phyloP scores from a whole-genome alignment of 192 early-diverging fungal species.

The Mortierella claussenii region DNA sequence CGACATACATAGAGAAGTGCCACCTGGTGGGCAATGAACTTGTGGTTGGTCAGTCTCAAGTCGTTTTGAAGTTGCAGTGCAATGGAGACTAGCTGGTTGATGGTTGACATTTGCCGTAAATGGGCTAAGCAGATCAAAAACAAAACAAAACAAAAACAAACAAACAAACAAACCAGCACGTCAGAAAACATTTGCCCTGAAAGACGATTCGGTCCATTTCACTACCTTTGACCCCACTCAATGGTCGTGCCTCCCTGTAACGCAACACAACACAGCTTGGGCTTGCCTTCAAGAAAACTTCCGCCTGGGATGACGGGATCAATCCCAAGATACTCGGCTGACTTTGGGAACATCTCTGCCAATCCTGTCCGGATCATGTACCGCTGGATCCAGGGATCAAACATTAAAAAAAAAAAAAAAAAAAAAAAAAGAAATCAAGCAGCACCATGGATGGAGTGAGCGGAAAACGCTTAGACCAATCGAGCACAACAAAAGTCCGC shows the following conservation, averaged over 20 bases:
- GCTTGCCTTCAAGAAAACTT: constrained; percentile 42
- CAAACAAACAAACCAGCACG: neutral
- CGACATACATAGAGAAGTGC: constrained; percentile 63
- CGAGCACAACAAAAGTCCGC: too few species aligned
- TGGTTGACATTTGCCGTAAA: constrained; percentile 53
- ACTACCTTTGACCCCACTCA: neutral
- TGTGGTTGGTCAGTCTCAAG: constrained; percentile 58
- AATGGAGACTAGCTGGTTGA: constrained; percentile 62
- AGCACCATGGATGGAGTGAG: too few species aligned
- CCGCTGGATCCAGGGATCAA: constrained; percentile 32
- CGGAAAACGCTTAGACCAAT: too few species aligned
- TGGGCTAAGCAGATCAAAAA: too few species aligned
- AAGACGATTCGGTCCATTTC: too few species aligned
- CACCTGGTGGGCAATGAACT: constrained; percentile 65
- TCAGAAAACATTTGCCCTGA: too few species aligned
- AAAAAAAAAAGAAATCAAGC: too few species aligned
- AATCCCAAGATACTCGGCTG: constrained; percentile 47
- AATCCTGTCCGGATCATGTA: constrained; percentile 53
- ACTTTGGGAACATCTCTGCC: constrained; percentile 54
- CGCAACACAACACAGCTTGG: too few species aligned
- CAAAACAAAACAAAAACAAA: neutral
- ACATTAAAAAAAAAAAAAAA: too few species aligned
- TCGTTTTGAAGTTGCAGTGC: constrained; percentile 63
- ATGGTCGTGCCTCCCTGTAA: neutral
- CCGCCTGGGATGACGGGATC: constrained; percentile 26